Base-by-base conservation (phyloP, 306 rosid genomes). In the Prunus padus region DNA sequence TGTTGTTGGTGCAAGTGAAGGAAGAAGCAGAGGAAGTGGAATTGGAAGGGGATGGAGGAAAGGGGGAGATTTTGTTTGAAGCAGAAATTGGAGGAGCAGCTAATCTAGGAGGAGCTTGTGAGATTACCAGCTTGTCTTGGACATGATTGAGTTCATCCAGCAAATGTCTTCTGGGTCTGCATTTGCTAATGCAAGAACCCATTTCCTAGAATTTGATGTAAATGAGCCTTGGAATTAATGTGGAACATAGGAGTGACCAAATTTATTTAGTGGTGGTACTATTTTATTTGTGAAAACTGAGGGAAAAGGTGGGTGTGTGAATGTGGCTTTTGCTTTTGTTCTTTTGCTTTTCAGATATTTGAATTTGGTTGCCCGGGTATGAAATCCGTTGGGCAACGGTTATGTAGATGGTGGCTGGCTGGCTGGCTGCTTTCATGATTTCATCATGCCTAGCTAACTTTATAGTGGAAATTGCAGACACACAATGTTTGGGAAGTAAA, bases 131-230 rank as follows among this genome's bases (percentile, higher is more conserved):
- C 72, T 92, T 95, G 82, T 82, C 83, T 65, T 82, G 85, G 65
- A 82, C 74, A 37, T 37, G 56, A 8, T 40, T 61, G 40, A 46
- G 2, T 46, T 69, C 60, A 4, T 86, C 78, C 30, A 74, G 79
- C 22, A 33, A 20, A 16, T 76, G 71, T 66, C 66, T 82, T 55
- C 75, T 77, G 85, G 93, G 95, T 64, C 28, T 84, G 90, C 92
- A 92, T 89, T 92, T 95, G 89, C 99, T 92, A 49, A 95, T 84
- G 92, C 99, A 95, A 71, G 89, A 89, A 68, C 97, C 98, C 99
- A 95, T 92, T 81, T 72, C 60, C 30, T 61, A 69, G 76, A 61
- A 30, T 37, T 71, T 20, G 75, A 26, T 30, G 67, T 42, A 64
- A 44, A 60, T 33, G 56, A 63, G 33, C 15, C 16, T 50, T 3